These are phyloP conservation scores for Kazachstania bromeliacearum DNA, from an alignment of 805 yeast genomes.

Conservation along the genomic window DNA sequence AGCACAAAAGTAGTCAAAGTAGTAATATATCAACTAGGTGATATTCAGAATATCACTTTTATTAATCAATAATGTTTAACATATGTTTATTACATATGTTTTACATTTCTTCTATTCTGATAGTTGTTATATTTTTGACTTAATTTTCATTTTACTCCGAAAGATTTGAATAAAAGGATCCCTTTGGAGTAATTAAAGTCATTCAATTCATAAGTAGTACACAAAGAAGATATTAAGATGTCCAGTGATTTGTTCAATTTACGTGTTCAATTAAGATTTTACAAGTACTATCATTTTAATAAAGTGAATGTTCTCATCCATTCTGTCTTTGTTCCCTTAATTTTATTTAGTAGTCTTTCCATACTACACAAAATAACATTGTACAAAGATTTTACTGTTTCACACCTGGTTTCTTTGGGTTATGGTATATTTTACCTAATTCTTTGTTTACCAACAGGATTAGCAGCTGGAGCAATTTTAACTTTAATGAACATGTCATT, in stretches of 20 bases:
- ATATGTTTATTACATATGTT: no score
- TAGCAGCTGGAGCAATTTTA: conserved; percentile 35
- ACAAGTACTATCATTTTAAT: conserved; percentile 46
- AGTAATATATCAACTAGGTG: no score
- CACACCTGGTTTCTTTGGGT: conserved; percentile 35
- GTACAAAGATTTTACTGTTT: conserved; percentile 33
- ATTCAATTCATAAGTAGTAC: no score
- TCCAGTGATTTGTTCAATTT: conserved; percentile 18
- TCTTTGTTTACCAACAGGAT: conserved; percentile 46
- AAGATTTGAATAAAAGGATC: no score
- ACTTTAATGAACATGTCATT: conserved; percentile 24
- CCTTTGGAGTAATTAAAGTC: no score
- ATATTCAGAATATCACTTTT: no score
- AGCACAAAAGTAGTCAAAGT: no score
- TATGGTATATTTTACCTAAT: conserved; percentile 51
- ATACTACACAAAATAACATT: conserved; percentile 13
- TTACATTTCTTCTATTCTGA: no score
- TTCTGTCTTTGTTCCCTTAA: conserved; percentile 68
- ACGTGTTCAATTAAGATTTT: conserved; percentile 44
- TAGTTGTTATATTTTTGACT: no score
- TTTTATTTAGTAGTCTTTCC: conserved; percentile 41
- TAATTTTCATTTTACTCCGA: no score
- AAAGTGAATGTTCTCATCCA: conserved; percentile 66
- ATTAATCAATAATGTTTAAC: no score
- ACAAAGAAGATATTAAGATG: no score